phyloP scores from a whole-genome alignment of 768 basidiomycete genomes.

The Suillus plorans region DNA sequence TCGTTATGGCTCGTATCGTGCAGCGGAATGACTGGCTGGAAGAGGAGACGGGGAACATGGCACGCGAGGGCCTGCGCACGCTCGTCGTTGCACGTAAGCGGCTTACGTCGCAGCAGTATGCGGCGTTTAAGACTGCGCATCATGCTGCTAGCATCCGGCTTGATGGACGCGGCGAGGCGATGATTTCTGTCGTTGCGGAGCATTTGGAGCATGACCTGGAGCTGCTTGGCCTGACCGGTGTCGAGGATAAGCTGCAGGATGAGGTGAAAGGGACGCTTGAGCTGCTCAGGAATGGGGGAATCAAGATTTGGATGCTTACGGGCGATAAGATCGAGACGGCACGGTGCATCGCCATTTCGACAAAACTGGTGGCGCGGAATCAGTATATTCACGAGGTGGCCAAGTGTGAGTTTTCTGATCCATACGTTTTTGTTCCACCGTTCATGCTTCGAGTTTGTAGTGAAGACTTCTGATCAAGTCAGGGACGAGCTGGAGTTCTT shows the following conservation, averaged over 20 bases:
- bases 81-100: slow-evolving; percentile 88
- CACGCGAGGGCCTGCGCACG: slow-evolving; percentile 91
- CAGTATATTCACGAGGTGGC: slow-evolving; percentile 98
- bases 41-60: slow-evolving; percentile 99
- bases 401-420: slow-evolving; percentile 55
- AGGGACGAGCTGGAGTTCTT: slow-evolving; percentile 90
- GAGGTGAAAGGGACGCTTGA: slow-evolving; percentile 95
- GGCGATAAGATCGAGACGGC: slow-evolving; percentile 99
- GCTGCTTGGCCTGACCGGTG: slow-evolving; percentile 92
- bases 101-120: slow-evolving; percentile 66
- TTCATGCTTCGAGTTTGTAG: slow-evolving; percentile 40
- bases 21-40: slow-evolving; percentile 98
- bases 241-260: slow-evolving; percentile 98
- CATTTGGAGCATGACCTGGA: slow-evolving; percentile 89
- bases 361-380: slow-evolving; percentile 91
- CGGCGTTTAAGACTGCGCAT: slow-evolving; percentile 68
- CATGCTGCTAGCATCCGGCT: slow-evolving; percentile 77
- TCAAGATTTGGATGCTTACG: slow-evolving; percentile 99
- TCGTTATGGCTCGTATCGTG: slow-evolving; percentile 95
- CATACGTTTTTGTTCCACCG: neutral
- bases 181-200: slow-evolving; percentile 70
- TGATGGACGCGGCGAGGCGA: slow-evolving; percentile 80
- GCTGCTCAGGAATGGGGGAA: slow-evolving; percentile 88
- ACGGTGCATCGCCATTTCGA: slow-evolving; percentile 96
- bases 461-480: slow-evolving; percentile 80